Conservation (phyloP, 2,329 filamentous ascomycete species). For the Tolypocladium album region DNA sequence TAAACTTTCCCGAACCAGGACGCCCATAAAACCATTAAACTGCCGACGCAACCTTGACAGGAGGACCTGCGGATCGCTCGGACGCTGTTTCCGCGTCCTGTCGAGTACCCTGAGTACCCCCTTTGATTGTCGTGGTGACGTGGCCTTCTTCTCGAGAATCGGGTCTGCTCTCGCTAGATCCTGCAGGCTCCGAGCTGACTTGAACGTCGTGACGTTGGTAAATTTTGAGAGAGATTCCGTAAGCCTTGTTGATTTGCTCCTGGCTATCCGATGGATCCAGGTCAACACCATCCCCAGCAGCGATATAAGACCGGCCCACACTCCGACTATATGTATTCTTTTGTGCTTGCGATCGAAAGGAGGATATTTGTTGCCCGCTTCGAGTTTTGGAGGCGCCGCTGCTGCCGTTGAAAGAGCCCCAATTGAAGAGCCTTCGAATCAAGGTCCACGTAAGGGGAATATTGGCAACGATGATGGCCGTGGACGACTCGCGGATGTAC, state of each 20-base stretch:
- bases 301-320: neutral
- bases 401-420: slow-evolving; percentile 13
- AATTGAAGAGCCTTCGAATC: slow-evolving; percentile 24
- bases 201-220: slow-evolving; percentile 25
- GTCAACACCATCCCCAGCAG: slow-evolving; percentile 2
- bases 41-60: neutral
- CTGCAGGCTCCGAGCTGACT: slow-evolving; percentile 10
- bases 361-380: neutral
- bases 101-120: neutral
- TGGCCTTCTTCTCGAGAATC: slow-evolving; percentile 1
- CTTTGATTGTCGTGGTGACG: slow-evolving; percentile 4
- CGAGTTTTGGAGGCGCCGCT: slow-evolving; percentile 7
- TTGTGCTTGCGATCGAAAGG: slow-evolving; percentile 11
- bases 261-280: slow-evolving; percentile 20
- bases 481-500: slow-evolving; percentile 35
- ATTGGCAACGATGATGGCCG: slow-evolving; percentile 32
- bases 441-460: slow-evolving; percentile 32
- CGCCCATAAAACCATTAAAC: neutral
- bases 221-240: slow-evolving; percentile 22
- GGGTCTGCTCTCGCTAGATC: neutral
- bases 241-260: slow-evolving; percentile 23
- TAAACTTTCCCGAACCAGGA: neutral
- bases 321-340: slow-evolving; percentile 4
- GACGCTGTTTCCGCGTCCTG: neutral
- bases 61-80: neutral